Base-by-base conservation (phyloP, 2,329 filamentous ascomycete species). In the Byssoonygena ceratinophila region DNA sequence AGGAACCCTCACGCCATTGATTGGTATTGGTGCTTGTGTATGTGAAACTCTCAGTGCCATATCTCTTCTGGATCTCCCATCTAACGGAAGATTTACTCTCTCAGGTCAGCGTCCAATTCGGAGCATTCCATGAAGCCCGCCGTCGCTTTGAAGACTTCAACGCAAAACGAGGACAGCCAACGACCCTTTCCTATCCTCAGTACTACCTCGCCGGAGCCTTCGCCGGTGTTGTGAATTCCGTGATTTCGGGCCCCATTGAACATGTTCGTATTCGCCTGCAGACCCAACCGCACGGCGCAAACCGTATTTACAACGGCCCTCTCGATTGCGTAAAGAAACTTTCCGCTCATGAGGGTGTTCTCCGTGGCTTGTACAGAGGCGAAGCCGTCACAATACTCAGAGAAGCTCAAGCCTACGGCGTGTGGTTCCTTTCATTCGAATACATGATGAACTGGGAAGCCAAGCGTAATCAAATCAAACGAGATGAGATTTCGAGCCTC, bases 21-120 rank as follows among this genome's bases (percentile, higher is more conserved):
- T 98, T 53, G 92, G 92, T 60, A 97, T 98, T 65, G 92, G 92
- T 61, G 92, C 92, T 60, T 98, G 92, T 68, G 90, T 92, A 66
- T 65, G 72, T 66, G 9, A 11, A 41, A 4, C 16, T 6, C 12
- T 25, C 14, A 34, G 8, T 20, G 23, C 18, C 20, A 14, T 16
- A 18, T 20, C n/a, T 20, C 6, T 46, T 22, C 3, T 22, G 11
- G 20, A 31, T 29, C 40, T 7, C 20, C 6, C 36, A 53, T 48
- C 45, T 20, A 9, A 40, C 18, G 8, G 23, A 11, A 4, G 46
- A 54, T 39, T 46, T 40, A 25, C 23, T 49, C 39, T 34, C 23
- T 20, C 53, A 76, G 73, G 76, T 82, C 43, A 96, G 89, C n/a
- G 85, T 98, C 62, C 92, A 98, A 75, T 98, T 98, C 69, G 92